A percentile compares a stretch with the other conserved stretches of the same genome.
These are phyloP conservation scores for Penicillium paxilli DNA, from an alignment of 495 filamentous ascomycete species.

Conservation along the genomic window DNA sequence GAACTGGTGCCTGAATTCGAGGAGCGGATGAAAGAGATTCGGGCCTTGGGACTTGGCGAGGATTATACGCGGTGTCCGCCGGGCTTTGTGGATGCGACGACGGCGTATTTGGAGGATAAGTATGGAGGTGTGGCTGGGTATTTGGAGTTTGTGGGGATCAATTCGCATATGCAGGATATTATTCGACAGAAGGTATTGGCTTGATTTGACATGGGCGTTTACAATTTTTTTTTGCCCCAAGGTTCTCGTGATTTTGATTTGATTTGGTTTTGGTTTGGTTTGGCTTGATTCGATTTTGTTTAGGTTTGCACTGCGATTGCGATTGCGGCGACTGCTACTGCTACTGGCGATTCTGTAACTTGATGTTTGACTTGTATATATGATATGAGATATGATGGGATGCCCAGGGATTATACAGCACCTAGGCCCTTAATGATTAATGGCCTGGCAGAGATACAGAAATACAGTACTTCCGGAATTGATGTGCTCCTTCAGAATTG, in stretches of 20 bases:
- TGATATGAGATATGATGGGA: constrained; percentile 1
- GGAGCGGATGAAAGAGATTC: constrained; percentile 65
- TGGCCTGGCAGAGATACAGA: not conserved
- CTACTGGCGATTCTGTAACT: not conserved
- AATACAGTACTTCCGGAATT: too few species aligned
- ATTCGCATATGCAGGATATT: constrained; percentile 31
- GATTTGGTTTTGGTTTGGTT: too few species aligned
- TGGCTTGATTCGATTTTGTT: too few species aligned
- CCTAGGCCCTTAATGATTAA: not conserved
- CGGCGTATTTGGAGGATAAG: constrained; percentile 46
- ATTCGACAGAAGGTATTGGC: constrained; percentile 30
- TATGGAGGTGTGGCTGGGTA: constrained; percentile 67
- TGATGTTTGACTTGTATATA: not conserved
- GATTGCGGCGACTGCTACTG: too few species aligned
- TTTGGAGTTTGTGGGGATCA: constrained; percentile 58
- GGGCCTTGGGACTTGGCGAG: constrained; percentile 63
- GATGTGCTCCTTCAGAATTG: too few species aligned
- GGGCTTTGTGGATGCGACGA: constrained; percentile 53
- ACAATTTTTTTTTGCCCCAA: too few species aligned
- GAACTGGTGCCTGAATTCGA: constrained; percentile 62
- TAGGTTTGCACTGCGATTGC: too few species aligned
- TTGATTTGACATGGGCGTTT: not conserved
- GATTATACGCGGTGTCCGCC: constrained; percentile 65
- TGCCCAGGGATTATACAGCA: not conserved
- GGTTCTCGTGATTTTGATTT: too few species aligned